A percentile compares a stretch with the other conserved stretches of the same genome.
Evolutionary conservation across 768 basidiomycete genomes (phyloP).

Genomic region (Kwoniella dendrophila): DNA sequence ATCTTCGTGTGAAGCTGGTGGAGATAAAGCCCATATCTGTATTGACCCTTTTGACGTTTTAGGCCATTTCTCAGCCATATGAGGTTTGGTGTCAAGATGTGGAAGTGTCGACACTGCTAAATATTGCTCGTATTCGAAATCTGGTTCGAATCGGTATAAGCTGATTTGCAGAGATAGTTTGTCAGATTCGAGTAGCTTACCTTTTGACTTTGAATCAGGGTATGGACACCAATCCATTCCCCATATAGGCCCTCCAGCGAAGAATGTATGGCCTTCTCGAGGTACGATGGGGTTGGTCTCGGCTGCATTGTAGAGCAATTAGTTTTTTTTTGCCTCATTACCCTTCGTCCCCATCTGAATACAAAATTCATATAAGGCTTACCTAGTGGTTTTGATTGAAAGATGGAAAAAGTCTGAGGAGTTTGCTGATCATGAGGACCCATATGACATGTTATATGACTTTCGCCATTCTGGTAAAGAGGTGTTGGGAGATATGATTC

Average conservation of each 20-base stretch:
- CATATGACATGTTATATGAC: slow-evolving; percentile 30
- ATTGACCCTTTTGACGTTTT: slow-evolving; percentile 66
- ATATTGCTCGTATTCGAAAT: slow-evolving; percentile 66
- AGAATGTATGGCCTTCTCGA: slow-evolving; percentile 62
- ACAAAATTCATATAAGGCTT: too few relatives aligned
- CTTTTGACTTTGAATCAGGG: slow-evolving; percentile 53
- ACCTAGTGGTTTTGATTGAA: slow-evolving; percentile 33
- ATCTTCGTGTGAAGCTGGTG: slow-evolving; percentile 37
- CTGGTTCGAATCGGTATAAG: slow-evolving; percentile 10
- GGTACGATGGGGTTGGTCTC: slow-evolving; percentile 10
- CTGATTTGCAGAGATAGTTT: neutral
- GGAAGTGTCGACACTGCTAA: slow-evolving; percentile 79
- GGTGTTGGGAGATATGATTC: slow-evolving; percentile 32
- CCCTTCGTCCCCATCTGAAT: too few relatives aligned
- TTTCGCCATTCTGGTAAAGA: slow-evolving; percentile 23
- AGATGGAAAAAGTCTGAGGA: slow-evolving; percentile 25
- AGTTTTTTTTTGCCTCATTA: neutral
- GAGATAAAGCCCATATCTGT: slow-evolving; percentile 76
- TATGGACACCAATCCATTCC: slow-evolving; percentile 92
- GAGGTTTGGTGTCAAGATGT: slow-evolving; percentile 66
- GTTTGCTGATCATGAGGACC: slow-evolving; percentile 39
- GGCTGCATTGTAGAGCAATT: slow-evolving; percentile 12
- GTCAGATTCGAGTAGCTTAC: slow-evolving; percentile 18
- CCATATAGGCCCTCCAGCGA: slow-evolving; percentile 87
- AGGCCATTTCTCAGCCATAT: slow-evolving; percentile 64